Base-by-base conservation (phyloP, 1,284 basidiomycete genomes). In the Cutaneotrichosporon cutaneum region DNA sequence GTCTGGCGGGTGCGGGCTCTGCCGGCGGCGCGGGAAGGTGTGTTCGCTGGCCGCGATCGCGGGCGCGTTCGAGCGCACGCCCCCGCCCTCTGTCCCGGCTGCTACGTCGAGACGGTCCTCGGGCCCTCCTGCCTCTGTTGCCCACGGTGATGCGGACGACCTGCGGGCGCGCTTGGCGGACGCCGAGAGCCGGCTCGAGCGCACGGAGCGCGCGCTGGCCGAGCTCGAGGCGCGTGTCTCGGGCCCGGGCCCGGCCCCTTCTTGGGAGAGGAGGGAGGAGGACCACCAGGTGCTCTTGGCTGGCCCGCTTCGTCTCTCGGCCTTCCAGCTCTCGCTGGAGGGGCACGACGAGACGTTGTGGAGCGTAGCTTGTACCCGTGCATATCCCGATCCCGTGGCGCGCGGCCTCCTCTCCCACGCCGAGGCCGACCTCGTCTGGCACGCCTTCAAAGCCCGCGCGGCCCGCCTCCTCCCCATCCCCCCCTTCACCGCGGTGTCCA, bases 391-490 rank as follows among this genome's bases (percentile, higher is more conserved):
- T 50, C 67, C 67, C 4, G 50, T 70, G 1, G 24, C 56, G 7
- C 53, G 66, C 2, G 69, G 69, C 2, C 18, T 69, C 9, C 56
- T 70, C 9, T 42, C 63, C 6, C n/a, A 27, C 1, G 57, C 62
- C 8, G 65, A 70, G 44, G 67, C 69, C 39, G 69, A 74, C 42
- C 61, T 70, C 35, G 68, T 65, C 0, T 74, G 72, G 61, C 73
- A 72, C 50, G 50, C 35, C 16, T 66, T 66, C 65, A 75, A 75
- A 60, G 70, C 72, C 32, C 68, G 68, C 24, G 70, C 72, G 60
- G 63, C 68, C 3, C 47, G 54, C 0, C 52, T 70, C 42, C 60
- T 71, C 26, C 73, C 73, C 22, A 60, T 75, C 18, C 65, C 68
- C 7, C 72, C 67, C 9, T 75, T 71, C 35, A 60, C 71, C 14